A percentile compares a stretch with the other conserved stretches of the same genome.
These are phyloP conservation scores for Mycosarcoma mackinlayi DNA, from an alignment of 1,284 basidiomycete species.

Conservation along the genomic window DNA sequence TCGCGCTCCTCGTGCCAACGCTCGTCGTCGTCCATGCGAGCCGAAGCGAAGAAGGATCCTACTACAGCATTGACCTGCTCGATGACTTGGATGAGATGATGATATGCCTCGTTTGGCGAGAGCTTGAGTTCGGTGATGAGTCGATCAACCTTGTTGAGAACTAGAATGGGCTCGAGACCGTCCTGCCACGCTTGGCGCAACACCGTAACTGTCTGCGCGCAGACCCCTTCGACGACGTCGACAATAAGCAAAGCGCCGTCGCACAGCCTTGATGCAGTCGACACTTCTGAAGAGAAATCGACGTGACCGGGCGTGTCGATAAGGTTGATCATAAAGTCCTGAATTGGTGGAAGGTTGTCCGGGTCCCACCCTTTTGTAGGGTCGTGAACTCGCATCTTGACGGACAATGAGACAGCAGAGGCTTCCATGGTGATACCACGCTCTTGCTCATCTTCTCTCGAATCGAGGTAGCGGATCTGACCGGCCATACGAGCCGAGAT, in stretches of 20 bases:
- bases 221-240: conserved; percentile 97
- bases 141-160: conserved; percentile 97
- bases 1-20: conserved; percentile 93
- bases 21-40: conserved; percentile 91
- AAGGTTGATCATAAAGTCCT: conserved; percentile 86
- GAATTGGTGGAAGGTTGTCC: conserved; percentile 52
- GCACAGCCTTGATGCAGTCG: conserved; percentile 89
- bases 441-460: conserved; percentile 95
- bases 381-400: conserved; percentile 61
- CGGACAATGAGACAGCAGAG: conserved; percentile 76
- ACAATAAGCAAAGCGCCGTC: conserved; percentile 97
- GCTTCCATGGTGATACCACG: conserved; percentile 99
- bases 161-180: conserved; percentile 86
- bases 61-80: conserved; percentile 99
- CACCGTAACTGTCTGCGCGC: conserved; percentile 95
- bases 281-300: conserved; percentile 97
- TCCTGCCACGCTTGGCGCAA: conserved; percentile 95
- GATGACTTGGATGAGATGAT: conserved; percentile 89
- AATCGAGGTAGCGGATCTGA: conserved; percentile 94
- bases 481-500: conserved; percentile 95
- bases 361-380: conserved; percentile 48
- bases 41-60: conserved; percentile 93
- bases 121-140: conserved; percentile 93
- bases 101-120: conserved; percentile 90
- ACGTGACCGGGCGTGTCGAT: conserved; percentile 99